Percentiles rank a stretch among this genome's conserved stretches.
phyloP scores from a whole-genome alignment of 2,329 filamentous ascomycete genomes.

The Aureobasidium zeae region DNA sequence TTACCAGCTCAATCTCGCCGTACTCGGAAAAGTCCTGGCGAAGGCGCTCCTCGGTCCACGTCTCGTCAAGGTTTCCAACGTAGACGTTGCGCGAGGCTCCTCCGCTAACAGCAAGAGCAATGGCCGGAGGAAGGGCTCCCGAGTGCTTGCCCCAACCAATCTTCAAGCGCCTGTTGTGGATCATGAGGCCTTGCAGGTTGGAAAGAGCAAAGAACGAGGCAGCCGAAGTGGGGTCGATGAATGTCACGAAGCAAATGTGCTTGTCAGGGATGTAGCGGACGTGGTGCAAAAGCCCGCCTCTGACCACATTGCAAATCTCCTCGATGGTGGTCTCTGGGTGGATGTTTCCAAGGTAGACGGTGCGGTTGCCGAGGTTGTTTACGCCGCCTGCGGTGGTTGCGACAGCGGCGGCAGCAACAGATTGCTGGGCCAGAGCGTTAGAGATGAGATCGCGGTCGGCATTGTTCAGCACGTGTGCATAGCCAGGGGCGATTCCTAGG shows the following conservation, averaged over 20 bases:
- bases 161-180: constrained; percentile 94
- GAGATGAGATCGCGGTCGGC: constrained; percentile 95
- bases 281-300: constrained; percentile 89
- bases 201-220: constrained; percentile 96
- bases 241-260: constrained; percentile 99
- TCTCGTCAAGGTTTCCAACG: constrained; percentile 93
- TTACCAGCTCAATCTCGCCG: constrained; percentile 95
- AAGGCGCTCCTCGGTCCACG: constrained; percentile 91
- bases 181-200: constrained; percentile 97
- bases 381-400: constrained; percentile 94
- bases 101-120: constrained; percentile 89
- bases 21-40: constrained; percentile 96
- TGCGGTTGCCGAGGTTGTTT: constrained; percentile 94
- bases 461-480: constrained; percentile 91
- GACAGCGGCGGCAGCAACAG: constrained; percentile 89
- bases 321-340: constrained; percentile 98
- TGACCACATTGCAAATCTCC: constrained; percentile 98
- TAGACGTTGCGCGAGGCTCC: constrained; percentile 98
- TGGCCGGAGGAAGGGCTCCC: constrained; percentile 86
- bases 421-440: constrained; percentile 91
- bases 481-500: constrained; percentile 89
- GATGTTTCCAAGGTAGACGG: constrained; percentile 96
- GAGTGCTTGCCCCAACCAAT: constrained; percentile 99
- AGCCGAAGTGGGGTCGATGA: constrained; percentile 95
- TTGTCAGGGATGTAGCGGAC: constrained; percentile 99